Conservation (phyloP, 768 basidiomycete species). For the Chlorophyllum brunneum region DNA sequence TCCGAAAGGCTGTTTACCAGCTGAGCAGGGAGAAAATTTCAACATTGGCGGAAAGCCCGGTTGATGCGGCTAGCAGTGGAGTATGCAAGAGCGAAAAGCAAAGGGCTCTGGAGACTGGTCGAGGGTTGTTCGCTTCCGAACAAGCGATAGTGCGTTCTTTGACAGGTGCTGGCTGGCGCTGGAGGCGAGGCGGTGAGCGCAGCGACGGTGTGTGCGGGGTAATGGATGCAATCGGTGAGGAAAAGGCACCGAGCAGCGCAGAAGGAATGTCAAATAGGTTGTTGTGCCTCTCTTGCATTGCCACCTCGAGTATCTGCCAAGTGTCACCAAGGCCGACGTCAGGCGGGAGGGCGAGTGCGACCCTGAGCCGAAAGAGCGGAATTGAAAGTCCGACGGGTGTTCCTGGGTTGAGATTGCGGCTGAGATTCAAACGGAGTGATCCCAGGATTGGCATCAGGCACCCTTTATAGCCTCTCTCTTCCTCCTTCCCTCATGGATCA, state of each 20-base stretch:
- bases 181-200: background rate
- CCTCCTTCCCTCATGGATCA: slow-evolving; percentile 10
- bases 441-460: slow-evolving; percentile 11
- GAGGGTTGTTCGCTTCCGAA: slow-evolving; percentile 5
- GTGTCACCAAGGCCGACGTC: slow-evolving; percentile 1
- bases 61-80: background rate
- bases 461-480: slow-evolving; percentile 5
- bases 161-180: background rate
- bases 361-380: slow-evolving; percentile 7
- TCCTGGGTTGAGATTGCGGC: slow-evolving; percentile 6
- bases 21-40: background rate
- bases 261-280: background rate
- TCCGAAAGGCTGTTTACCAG: background rate
- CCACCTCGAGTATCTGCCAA: background rate
- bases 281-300: slow-evolving; percentile 4
- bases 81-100: background rate
- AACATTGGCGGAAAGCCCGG: background rate
- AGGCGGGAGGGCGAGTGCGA: background rate
- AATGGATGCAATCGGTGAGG: background rate
- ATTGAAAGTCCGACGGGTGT: slow-evolving; percentile 11
- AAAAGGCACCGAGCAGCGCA: slow-evolving; percentile 4
- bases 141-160: background rate
- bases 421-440: slow-evolving; percentile 7
- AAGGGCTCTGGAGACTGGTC: too few relatives aligned
- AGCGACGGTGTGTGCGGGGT: background rate